Base-by-base conservation (phyloP, 2,329 filamentous ascomycete genomes). In the Xenoacremonium recifei region DNA sequence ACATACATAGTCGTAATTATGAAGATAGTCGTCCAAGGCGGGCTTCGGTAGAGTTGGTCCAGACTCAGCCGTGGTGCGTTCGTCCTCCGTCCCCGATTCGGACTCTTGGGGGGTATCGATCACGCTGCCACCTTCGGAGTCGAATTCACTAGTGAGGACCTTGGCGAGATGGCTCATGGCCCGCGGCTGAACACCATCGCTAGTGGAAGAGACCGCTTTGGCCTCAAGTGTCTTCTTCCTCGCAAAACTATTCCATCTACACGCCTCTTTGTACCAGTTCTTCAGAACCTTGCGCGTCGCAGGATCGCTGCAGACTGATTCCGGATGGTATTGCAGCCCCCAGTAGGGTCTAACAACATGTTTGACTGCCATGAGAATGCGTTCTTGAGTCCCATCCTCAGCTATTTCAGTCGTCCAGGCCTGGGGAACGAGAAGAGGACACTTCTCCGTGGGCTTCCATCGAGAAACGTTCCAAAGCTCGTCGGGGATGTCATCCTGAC, bases 271-370 rank as follows among this genome's bases (percentile, higher is more conserved):
- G 75, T 90, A 93, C 89, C 90, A 96, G 56, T 87, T 89, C 37
- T 65, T 65, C 25, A 95, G 72, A 19, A 95, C 72, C 12, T 70
- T 67, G 16, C 75, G 77, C 2, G 86, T 84, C 45, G 77, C 76
- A 4, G 72, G 67, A 29, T 88, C 86, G 4, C 90, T 95, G 62
- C 89, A 95, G 12, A 89, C 79, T 0, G 89, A 95, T 63, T 96
- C 90, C 0, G 90, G 90, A 58, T 96, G 90, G 55, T 93, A 96
- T 59, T 96, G 91, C 15, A 96, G 74, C 0, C 87, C 91, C 84
- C 87, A 95, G 49, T 92, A 87, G 0, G 91, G 90, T 50, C 81
- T 84, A 1, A 50, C 59, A 15, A 61, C 66, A 61, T 95, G 89
- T 49, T 75, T 79, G 13, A 84, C 80, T 0, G 79, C 87, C 88